Conservation (phyloP, 345 rosid genomes). For the Zanthoxylum bungeanum region DNA sequence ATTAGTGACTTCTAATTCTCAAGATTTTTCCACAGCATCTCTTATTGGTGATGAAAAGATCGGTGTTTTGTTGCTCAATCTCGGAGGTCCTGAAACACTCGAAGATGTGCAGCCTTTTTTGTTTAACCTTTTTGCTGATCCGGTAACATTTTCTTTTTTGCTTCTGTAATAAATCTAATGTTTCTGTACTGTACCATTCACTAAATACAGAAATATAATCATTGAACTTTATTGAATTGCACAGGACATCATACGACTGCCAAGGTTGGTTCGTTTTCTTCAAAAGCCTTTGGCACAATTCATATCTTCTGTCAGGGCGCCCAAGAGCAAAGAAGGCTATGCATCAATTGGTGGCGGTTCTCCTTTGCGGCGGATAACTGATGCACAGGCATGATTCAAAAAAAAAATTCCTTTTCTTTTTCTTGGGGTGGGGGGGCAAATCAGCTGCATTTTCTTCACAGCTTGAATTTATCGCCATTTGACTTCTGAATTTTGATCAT, state of each 20-base stretch:
- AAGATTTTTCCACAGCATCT: slow-evolving; percentile 29
- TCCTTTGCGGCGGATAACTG: slow-evolving; percentile 86
- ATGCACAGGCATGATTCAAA: slow-evolving; percentile 64
- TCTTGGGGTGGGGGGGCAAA: not conserved
- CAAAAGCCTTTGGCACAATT: slow-evolving; percentile 96
- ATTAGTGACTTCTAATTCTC: slow-evolving; percentile 53
- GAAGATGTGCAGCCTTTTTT: slow-evolving; percentile 97
- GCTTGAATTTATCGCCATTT: not conserved
- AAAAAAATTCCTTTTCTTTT: not conserved
- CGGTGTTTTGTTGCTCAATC: slow-evolving; percentile 89
- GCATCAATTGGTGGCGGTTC: slow-evolving; percentile 99
- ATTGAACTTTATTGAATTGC: slow-evolving; percentile 9
- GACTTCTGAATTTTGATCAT: not conserved
- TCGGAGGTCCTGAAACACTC: slow-evolving; percentile 97
- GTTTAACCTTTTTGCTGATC: slow-evolving; percentile 98
- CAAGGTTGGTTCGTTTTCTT: slow-evolving; percentile 80
- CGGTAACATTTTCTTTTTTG: slow-evolving; percentile 38
- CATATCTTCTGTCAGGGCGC: slow-evolving; percentile 84
- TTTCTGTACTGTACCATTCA: not conserved
- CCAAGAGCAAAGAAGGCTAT: slow-evolving; percentile 99
- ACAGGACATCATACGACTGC: slow-evolving; percentile 92
- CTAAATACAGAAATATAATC: not conserved
- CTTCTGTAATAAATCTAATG: not conserved
- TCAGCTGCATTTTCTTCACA: not conserved
- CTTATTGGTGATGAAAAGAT: slow-evolving; percentile 53